Evolutionary conservation across 2,329 filamentous ascomycete species (phyloP).

Genomic region (Aspergillus sp.): DNA sequence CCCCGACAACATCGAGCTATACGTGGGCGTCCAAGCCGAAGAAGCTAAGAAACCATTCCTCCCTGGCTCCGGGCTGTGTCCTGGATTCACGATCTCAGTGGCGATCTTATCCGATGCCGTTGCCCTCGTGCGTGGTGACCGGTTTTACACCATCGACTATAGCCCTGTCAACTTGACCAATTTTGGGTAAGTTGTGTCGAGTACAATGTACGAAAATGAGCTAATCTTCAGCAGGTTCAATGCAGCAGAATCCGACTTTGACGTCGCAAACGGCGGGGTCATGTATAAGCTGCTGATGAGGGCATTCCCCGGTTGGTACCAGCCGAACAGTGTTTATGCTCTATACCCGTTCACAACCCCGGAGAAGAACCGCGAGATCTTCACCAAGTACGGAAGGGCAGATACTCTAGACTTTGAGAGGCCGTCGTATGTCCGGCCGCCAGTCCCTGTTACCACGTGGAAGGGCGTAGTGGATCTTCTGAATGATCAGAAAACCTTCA

Average conservation of each 20-base stretch:
- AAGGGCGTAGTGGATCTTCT: no score
- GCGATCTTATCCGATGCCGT: constrained; percentile 53
- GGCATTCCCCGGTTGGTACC: constrained; percentile 55
- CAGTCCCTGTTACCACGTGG: no score
- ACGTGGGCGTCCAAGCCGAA: constrained; percentile 62
- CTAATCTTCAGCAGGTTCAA: no score
- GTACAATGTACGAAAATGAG: no score
- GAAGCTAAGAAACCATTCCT: constrained; percentile 57
- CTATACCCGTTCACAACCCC: constrained; percentile 56
- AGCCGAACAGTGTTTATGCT: constrained; percentile 54
- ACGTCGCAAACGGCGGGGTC: constrained; percentile 52
- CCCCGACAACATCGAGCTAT: constrained; percentile 60
- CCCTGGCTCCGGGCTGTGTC: constrained; percentile 54
- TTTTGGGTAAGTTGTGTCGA: no score
- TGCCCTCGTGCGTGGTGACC: constrained; percentile 51
- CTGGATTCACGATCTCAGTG: constrained; percentile 50
- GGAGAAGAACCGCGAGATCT: constrained; percentile 49
- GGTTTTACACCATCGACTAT: constrained; percentile 52
- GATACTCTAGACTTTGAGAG: no score
- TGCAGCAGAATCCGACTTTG: no score
- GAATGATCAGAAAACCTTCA: no score
- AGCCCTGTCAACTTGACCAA: no score
- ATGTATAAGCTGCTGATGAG: constrained; percentile 57
- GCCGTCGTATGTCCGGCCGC: no score
- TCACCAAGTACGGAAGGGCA: constrained; percentile 20